Percentiles rank a stretch among this genome's conserved stretches.
These are phyloP conservation scores for Allium cepa DNA, from an alignment of 106 monocot species.

Conservation along the genomic window DNA sequence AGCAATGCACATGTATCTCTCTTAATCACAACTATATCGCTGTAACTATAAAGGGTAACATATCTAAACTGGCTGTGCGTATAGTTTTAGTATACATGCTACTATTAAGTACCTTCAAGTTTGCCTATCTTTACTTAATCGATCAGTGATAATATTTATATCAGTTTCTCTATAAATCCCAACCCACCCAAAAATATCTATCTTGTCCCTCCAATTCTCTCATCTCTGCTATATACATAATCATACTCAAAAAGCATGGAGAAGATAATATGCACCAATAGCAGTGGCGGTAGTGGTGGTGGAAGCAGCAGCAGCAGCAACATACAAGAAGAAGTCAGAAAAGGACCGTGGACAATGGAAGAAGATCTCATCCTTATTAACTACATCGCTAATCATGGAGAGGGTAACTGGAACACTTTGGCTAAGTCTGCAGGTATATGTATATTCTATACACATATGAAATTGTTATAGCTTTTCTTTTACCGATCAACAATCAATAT, in stretches of 20 bases:
- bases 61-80: conserved; percentile 2
- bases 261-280: conserved; percentile 4
- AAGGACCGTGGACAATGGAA: conserved; percentile 50
- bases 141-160: neutral
- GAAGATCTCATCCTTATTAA: conserved; percentile 45
- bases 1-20: neutral
- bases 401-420: conserved; percentile 35
- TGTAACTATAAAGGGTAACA: neutral
- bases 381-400: conserved; percentile 40
- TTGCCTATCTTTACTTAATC: neutral
- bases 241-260: conserved; percentile 4
- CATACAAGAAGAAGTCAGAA: conserved; percentile 31
- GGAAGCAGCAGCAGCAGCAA: neutral
- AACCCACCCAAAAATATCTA: neutral
- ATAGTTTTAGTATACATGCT: neutral
- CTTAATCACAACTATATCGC: neutral
- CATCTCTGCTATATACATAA: conserved; percentile 1
- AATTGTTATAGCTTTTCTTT: too few relatives aligned
- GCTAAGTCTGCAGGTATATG: conserved; percentile 30
- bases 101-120: neutral
- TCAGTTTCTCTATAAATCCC: conserved; percentile 5
- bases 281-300: too few relatives aligned
- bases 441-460: neutral
- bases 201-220: neutral
- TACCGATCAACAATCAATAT: too few relatives aligned